Base-by-base conservation (phyloP, 805 yeast species). In the Phaffomyces antillensis region DNA sequence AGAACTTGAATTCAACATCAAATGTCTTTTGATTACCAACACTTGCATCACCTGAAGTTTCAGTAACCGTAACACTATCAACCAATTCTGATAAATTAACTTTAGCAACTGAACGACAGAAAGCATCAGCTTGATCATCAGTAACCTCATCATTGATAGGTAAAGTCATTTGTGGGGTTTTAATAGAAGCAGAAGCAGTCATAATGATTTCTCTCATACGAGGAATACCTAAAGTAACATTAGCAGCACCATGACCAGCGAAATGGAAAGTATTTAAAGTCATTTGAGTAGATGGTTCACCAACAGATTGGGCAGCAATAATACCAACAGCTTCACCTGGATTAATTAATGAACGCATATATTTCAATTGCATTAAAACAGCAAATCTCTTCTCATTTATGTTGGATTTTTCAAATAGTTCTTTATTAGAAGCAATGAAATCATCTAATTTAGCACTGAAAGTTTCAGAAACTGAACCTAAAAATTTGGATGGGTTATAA, bases 241-340 rank as follows among this genome's bases (percentile, higher is more conserved):
- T 93, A 39, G 99, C 99, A 47, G 99, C 99, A 80, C 99, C 99
- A 71, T 95, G 99, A 65, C 99, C 99, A 58, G 99, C 99, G 62
- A 93, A 93, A 73, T 93, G 96, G 87, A 87, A 87, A 39, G 96
- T 87, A 66, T 87, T 87, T 60, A 87, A 77, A 16, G 99, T 93
- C 99, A 93, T 93, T 72, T 93, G 99, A 4, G 99, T 93, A 5
- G 97, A 88, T 42, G 99, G 99, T 68, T 93, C 99, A 69, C 99
- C 99, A 64, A 93, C 83, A 44, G 97, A 89, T 70, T 93, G 98
- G 20, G 97, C 85, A 8, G 99, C 99, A 69, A 95, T 83, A 60
- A 93, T 90, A 69, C 99, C 99, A 44, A 93, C 98, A 42, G 96
- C 81, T 66, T 93, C 99, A 64, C 99, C 99, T 5, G 99, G 98